These are phyloP conservation scores for Cryphonectria radicalis DNA, from an alignment of 2,329 filamentous ascomycete species.

Conservation along the genomic window DNA sequence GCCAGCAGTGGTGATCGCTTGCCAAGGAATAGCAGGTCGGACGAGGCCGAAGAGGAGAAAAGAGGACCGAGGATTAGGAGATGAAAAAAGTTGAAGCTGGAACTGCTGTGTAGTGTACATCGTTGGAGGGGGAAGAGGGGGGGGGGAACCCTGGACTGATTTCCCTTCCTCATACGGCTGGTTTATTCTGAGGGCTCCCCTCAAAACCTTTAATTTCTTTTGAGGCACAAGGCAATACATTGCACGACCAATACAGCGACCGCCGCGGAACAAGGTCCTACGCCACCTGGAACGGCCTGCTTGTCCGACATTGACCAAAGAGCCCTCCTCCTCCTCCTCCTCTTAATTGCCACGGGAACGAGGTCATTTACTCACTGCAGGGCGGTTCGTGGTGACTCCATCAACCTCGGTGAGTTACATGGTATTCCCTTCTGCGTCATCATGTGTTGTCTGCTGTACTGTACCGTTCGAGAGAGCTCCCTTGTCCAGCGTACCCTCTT, in stretches of 20 bases:
- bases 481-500: not conserved
- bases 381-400: not conserved
- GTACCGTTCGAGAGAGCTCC: not conserved
- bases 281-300: constrained; percentile 1
- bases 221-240: constrained; percentile 24
- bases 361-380: not conserved
- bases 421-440: constrained; percentile 1
- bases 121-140: not conserved
- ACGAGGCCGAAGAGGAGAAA: not conserved
- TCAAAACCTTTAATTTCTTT: constrained; percentile 28
- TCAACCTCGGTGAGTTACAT: not conserved
- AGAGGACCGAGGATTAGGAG: not conserved
- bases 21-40: not conserved
- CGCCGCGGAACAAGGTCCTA: constrained; percentile 2
- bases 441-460: not conserved
- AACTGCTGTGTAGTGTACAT: not conserved
- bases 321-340: not conserved
- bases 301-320: constrained; percentile 1
- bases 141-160: constrained; percentile 1
- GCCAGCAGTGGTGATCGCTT: not conserved
- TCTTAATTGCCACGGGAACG: not conserved
- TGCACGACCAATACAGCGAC: constrained; percentile 21
- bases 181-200: constrained; percentile 17
- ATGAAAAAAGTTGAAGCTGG: not conserved
- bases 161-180: constrained; percentile 15